Evolutionary conservation across 305 asterid species (phyloP).

Genomic region (Petunia hybrid): DNA sequence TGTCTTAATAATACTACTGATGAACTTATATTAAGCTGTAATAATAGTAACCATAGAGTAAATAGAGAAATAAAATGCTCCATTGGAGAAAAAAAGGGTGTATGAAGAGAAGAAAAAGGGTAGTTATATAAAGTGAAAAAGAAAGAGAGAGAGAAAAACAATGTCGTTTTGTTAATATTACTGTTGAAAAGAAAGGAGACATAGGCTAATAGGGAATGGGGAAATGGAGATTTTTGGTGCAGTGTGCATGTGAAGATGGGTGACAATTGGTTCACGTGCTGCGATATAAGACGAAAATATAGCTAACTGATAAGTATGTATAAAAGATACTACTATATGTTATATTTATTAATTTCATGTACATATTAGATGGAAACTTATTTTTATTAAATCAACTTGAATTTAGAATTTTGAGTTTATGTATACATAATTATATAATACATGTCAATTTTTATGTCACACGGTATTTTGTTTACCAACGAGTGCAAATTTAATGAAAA

Average conservation of each 20-base stretch:
- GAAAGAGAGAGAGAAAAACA: conserved; percentile 20
- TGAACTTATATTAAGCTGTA: conserved; percentile 45
- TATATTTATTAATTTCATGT: too few relatives aligned
- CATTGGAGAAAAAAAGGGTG: conserved; percentile 44
- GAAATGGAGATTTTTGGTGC: conserved; percentile 3
- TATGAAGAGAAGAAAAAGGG: conserved; percentile 16
- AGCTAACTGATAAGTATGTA: too few relatives aligned
- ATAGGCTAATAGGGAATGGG: neutral
- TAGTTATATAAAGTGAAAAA: conserved; percentile 27
- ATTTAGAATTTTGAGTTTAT: too few relatives aligned
- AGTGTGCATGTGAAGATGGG: neutral
- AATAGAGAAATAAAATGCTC: conserved; percentile 35
- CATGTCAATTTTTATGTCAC: too few relatives aligned
- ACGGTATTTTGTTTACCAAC: too few relatives aligned
- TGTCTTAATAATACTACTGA: conserved; percentile 56
- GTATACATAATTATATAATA: too few relatives aligned
- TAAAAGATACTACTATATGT: too few relatives aligned
- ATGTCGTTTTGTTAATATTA: conserved; percentile 2
- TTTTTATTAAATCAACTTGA: too few relatives aligned
- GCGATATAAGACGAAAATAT: too few relatives aligned
- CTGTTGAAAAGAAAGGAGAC: neutral
- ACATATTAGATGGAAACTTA: too few relatives aligned
- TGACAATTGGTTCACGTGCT: conserved; percentile 13
- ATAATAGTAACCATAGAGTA: conserved; percentile 38
- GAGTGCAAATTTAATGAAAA: too few relatives aligned